These are phyloP conservation scores for Solanum chmielewskii DNA, from an alignment of 257 asterid genomes.

Conservation along the genomic window DNA sequence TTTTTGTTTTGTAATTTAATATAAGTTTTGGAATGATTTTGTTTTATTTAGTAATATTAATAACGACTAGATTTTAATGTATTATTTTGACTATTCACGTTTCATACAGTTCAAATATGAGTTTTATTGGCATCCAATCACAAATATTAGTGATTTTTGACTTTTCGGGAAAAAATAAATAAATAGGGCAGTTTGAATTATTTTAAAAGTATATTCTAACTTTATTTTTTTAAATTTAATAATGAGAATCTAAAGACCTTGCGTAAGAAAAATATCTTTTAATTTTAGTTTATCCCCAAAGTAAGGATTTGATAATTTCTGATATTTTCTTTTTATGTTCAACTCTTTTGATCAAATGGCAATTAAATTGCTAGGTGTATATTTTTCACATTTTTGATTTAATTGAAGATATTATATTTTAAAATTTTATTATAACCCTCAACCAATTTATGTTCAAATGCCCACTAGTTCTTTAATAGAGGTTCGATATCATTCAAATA, in stretches of 20 bases:
- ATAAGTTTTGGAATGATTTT: neutral
- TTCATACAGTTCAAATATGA: neutral
- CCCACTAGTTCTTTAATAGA: neutral
- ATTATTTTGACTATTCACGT: neutral
- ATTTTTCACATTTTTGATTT: neutral
- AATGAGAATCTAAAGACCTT: neutral
- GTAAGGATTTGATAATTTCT: neutral
- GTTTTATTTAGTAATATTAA: neutral
- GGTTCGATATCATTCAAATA: neutral
- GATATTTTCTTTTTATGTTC: neutral
- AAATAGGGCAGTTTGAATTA: neutral
- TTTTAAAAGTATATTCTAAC: neutral
- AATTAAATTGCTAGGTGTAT: neutral
- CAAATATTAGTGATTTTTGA: neutral
- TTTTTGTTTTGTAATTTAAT: no score
- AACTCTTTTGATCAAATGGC: neutral
- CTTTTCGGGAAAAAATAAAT: neutral
- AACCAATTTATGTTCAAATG: neutral
- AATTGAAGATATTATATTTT: neutral
- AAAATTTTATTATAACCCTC: neutral
- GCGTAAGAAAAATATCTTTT: neutral
- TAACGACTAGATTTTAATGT: neutral
- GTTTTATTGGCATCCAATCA: neutral
- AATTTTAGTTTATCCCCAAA: neutral
- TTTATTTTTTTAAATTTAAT: neutral